Conservation (phyloP, 495 filamentous ascomycete species). For the Darksidea phi region DNA sequence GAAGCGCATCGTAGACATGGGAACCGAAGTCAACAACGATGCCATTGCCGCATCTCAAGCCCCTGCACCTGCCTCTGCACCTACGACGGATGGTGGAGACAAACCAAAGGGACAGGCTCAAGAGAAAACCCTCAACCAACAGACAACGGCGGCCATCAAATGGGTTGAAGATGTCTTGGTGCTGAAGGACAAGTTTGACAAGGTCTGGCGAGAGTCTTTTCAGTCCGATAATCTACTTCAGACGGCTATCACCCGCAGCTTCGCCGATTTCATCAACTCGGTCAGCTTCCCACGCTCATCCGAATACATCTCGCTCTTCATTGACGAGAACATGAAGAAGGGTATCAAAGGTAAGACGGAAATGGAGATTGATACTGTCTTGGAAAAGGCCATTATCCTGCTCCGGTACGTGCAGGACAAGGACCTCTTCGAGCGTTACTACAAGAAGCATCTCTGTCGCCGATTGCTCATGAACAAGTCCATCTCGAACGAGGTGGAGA, state of each 20-base stretch:
- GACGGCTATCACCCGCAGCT: constrained; percentile 77
- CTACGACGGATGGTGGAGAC: constrained; percentile 30
- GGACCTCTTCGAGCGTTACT: constrained; percentile 95
- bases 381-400: constrained; percentile 87
- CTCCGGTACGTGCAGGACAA: constrained; percentile 86
- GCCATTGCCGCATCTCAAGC: constrained; percentile 48
- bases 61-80: constrained; percentile 17
- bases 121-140: constrained; percentile 53
- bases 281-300: constrained; percentile 66
- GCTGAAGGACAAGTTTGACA: constrained; percentile 88
- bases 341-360: constrained; percentile 93
- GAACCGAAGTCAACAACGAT: constrained; percentile 73
- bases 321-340: constrained; percentile 93
- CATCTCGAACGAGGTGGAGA: constrained; percentile 83
- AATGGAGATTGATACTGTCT: constrained; percentile 75
- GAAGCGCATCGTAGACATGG: constrained; percentile 73
- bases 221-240: constrained; percentile 72
- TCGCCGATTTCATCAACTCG: constrained; percentile 85
- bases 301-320: constrained; percentile 93
- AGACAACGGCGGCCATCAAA: constrained; percentile 80
- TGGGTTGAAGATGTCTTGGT: constrained; percentile 93
- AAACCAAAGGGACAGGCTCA: constrained; percentile 37
- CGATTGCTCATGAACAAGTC: constrained; percentile 83
- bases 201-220: constrained; percentile 68
- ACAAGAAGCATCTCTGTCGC: constrained; percentile 92